Evolutionary conservation across 1,284 basidiomycete genomes (phyloP).

Genomic region (Cutaneotrichosporon cavernicola): DNA sequence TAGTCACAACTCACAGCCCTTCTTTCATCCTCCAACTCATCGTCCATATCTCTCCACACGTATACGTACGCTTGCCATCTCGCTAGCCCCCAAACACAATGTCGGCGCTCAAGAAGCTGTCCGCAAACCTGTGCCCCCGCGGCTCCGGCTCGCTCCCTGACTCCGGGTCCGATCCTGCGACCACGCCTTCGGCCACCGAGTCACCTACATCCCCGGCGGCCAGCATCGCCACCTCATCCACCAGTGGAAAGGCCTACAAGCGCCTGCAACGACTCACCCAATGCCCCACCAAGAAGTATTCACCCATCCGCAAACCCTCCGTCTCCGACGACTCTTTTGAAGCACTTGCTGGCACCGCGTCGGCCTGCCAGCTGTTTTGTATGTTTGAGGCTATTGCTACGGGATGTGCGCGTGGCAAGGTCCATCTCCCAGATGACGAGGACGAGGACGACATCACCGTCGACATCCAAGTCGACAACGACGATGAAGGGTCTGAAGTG

Average conservation of each 20-base stretch:
- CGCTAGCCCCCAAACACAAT: background rate
- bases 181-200: background rate
- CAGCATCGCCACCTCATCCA: background rate
- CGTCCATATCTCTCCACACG: too few relatives aligned
- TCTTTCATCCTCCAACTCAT: too few relatives aligned
- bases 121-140: background rate
- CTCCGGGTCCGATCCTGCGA: background rate
- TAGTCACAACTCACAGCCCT: too few relatives aligned
- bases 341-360: conserved; percentile 11
- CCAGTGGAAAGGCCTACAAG: background rate
- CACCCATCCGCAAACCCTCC: background rate
- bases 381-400: conserved; percentile 46
- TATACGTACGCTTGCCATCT: background rate
- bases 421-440: background rate
- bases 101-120: conserved; percentile 1
- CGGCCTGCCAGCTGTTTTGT: conserved; percentile 40
- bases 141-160: background rate
- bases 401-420: background rate
- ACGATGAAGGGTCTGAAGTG: background rate
- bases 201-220: background rate
- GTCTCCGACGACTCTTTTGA: background rate
- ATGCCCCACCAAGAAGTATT: background rate
- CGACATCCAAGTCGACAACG: background rate
- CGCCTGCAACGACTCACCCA: background rate
- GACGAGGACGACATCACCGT: background rate